phyloP scores from a whole-genome alignment of 164 flowering plant species.

The Tinospora cordifolia region DNA sequence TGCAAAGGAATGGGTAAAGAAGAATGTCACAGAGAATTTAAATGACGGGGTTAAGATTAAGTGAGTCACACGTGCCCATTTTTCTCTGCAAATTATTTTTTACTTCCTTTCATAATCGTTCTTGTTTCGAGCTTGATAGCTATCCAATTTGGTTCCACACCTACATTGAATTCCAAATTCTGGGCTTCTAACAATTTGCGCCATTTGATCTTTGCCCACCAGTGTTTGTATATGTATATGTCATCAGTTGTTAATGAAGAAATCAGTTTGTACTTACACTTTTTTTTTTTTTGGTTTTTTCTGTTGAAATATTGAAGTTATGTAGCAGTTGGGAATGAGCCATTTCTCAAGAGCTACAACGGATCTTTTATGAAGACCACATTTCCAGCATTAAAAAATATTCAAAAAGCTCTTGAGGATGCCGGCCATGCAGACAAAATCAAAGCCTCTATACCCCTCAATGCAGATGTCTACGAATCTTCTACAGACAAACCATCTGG shows the following conservation, averaged over 20 bases:
- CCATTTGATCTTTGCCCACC: too few relatives aligned
- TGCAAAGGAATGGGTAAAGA: slow-evolving; percentile 63
- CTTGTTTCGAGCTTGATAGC: neutral
- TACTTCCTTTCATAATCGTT: neutral
- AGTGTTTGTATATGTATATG: too few relatives aligned
- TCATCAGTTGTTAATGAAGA: too few relatives aligned
- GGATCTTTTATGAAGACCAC: slow-evolving; percentile 39
- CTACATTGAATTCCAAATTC: too few relatives aligned
- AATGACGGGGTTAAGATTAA: slow-evolving; percentile 66
- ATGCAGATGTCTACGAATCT: slow-evolving; percentile 86
- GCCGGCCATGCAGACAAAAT: slow-evolving; percentile 58
- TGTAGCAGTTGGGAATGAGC: slow-evolving; percentile 91
- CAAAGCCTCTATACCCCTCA: slow-evolving; percentile 73
- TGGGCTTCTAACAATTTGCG: too few relatives aligned
- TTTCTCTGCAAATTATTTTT: neutral
- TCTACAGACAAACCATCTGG: slow-evolving; percentile 46
- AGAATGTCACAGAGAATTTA: slow-evolving; percentile 48
- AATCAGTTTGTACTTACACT: too few relatives aligned
- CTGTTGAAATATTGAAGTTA: slow-evolving; percentile 35
- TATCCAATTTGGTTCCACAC: too few relatives aligned
- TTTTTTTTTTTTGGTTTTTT: too few relatives aligned
- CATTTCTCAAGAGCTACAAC: slow-evolving; percentile 66
- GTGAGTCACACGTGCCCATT: slow-evolving; percentile 24
- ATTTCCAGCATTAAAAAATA: slow-evolving; percentile 70
- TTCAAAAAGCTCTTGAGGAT: slow-evolving; percentile 72